These are phyloP conservation scores for Mrakia blollopis DNA, from an alignment of 768 basidiomycete genomes.

Conservation along the genomic window DNA sequence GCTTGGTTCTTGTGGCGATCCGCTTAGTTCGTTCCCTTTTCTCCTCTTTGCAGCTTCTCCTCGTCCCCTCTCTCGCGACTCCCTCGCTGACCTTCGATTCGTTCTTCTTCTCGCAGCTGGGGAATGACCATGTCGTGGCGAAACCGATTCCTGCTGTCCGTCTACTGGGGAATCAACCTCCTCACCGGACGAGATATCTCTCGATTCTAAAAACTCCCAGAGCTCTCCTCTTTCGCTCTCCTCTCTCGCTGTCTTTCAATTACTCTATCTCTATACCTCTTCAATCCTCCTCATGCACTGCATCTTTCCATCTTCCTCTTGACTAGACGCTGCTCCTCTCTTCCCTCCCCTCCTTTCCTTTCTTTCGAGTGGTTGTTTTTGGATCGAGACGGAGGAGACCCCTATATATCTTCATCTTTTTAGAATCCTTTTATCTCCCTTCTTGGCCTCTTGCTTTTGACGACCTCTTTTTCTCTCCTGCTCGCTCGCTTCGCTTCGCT, in stretches of 20 bases:
- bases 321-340: no score
- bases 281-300: background rate
- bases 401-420: no score
- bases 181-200: constrained; percentile 34
- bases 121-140: constrained; percentile 31
- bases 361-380: no score
- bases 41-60: background rate
- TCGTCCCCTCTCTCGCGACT: background rate
- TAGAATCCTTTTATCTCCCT: no score
- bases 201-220: constrained; percentile 33
- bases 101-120: constrained; percentile 9
- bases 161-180: constrained; percentile 33
- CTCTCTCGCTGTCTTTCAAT: background rate
- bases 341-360: no score
- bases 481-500: no score
- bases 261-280: background rate
- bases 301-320: no score
- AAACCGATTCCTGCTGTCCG: constrained; percentile 30
- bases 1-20: constrained; percentile 34
- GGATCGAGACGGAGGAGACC: no score
- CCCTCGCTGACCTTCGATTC: background rate
- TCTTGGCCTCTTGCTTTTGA: no score
- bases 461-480: no score
- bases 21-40: constrained; percentile 21
- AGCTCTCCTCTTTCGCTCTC: background rate